Percentiles rank a stretch among this genome's conserved stretches.
Conservation (phyloP, 1,139 yeast species). For the Kurtzmaniella quercitrusa region DNA sequence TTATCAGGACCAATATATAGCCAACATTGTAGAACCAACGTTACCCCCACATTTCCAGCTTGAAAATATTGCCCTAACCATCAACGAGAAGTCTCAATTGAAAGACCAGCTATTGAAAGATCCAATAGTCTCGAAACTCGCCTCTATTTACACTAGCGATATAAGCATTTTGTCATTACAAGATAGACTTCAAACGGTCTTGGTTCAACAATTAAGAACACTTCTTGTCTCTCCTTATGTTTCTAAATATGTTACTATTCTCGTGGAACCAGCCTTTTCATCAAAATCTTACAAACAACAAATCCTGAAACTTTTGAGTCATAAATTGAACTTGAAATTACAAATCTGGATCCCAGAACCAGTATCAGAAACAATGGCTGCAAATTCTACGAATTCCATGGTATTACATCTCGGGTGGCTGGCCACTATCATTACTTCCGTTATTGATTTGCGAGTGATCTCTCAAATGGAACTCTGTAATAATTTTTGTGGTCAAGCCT, state of each 20-base stretch:
- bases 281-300: not conserved
- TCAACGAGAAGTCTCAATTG: not conserved
- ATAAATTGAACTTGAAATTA: conserved; percentile 1
- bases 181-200: not conserved
- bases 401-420: conserved; percentile 8
- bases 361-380: conserved; percentile 5
- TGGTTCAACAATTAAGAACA: conserved; percentile 2
- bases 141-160: conserved; percentile 3
- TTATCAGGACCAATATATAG: not conserved
- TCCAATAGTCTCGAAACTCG: conserved; percentile 1
- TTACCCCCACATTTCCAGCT: conserved; percentile 5
- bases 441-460: conserved; percentile 5
- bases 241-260: not conserved
- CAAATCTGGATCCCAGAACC: conserved; percentile 6
- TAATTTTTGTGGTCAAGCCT: conserved; percentile 1
- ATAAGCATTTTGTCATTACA: not conserved
- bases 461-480: not conserved
- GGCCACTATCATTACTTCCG: conserved; percentile 2
- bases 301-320: not conserved
- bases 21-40: not conserved
- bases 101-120: not conserved
- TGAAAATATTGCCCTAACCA: conserved; percentile 2
- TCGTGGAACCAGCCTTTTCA: conserved; percentile 5
- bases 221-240: not conserved
- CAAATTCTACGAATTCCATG: conserved; percentile 1